Evolutionary conservation across 148 eudicot genomes (phyloP), one percentile per base, ranked within the genome.

Genomic region (Chenopodium formosanum): DNA sequence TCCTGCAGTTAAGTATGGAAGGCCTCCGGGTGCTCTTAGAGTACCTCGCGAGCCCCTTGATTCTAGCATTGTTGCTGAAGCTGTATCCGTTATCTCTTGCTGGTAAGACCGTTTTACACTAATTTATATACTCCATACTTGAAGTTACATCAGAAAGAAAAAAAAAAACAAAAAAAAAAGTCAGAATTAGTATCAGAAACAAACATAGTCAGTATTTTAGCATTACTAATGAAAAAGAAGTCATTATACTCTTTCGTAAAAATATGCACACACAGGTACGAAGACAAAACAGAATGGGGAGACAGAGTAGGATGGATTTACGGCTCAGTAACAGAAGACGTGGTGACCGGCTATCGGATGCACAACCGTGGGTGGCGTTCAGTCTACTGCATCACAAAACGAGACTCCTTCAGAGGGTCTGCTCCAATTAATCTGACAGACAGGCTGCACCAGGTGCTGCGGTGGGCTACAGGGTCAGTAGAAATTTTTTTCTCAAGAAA

Each of bases 281-380:
- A 95, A 82, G 98, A 95, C 84, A 95, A 95, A 83, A 93, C 98
- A 0, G 97, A 95, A 78, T 93, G 98, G 98, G 98, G 98, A 12
- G 97, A 88, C 75, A 90, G 97, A 0, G 97, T 95, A 1, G 98
- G 98, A 4, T 95, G 98, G 98, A 95, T 95, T 78, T 95, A 95
- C 20, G 98, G 98, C 0, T 93, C 98, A 5, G 98, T 95, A 5
- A 95, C 97, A 60, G 98, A 95, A 81, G 98, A 95, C 52, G 98
- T 95, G 87, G 96, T 93, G 8, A 90, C 97, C 3, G 98, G 98
- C 3, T 95, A 93, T 81, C 84, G 98, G 4, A 95, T 95, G 98
- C 98, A 95, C 85, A 95, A 95, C 66, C 90, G 97, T 3, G 97
- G 98, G 4, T 95, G 98, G 98, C 89, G 98, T 0, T 95, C 98